phyloP scores from a whole-genome alignment of 208 protist species.

The Trypanosoma conorhini region DNA sequence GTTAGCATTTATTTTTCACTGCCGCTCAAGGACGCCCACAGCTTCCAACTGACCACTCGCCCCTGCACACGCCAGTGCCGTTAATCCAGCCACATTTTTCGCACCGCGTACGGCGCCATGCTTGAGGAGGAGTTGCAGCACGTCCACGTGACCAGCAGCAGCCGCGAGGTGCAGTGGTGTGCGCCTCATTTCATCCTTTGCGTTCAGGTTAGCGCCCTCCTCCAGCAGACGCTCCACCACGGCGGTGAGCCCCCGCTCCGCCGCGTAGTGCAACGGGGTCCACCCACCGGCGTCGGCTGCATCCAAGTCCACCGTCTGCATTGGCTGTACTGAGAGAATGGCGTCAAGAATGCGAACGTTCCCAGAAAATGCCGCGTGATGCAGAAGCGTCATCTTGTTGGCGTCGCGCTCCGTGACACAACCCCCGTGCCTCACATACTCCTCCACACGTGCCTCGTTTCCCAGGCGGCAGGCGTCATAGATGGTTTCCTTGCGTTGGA shows the following conservation, averaged over 20 bases:
- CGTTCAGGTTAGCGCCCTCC: constrained; percentile 72
- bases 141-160: constrained; percentile 35
- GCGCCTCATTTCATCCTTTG: constrained; percentile 52
- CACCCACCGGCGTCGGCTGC: constrained; percentile 73
- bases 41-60: constrained; percentile 39
- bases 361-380: constrained; percentile 76
- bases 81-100: constrained; percentile 69
- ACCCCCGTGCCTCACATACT: constrained; percentile 71
- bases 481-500: constrained; percentile 42
- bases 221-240: constrained; percentile 49
- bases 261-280: constrained; percentile 87
- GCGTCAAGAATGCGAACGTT: constrained; percentile 38
- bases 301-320: constrained; percentile 59
- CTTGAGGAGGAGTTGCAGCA: constrained; percentile 41
- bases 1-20: constrained; percentile 1
- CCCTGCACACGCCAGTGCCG: constrained; percentile 52
- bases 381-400: constrained; percentile 81
- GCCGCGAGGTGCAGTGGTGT: constrained; percentile 86
- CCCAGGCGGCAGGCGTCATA: constrained; percentile 74
- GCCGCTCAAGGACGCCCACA: constrained; percentile 30
- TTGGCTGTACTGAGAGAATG: constrained; percentile 36
- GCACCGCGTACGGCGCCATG: constrained; percentile 46
- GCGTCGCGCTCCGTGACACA: constrained; percentile 74
- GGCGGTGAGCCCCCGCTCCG: constrained; percentile 58
- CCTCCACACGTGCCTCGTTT: constrained; percentile 46